Conservation (phyloP, 2,329 filamentous ascomycete species). For the Fusarium goolgardi region DNA sequence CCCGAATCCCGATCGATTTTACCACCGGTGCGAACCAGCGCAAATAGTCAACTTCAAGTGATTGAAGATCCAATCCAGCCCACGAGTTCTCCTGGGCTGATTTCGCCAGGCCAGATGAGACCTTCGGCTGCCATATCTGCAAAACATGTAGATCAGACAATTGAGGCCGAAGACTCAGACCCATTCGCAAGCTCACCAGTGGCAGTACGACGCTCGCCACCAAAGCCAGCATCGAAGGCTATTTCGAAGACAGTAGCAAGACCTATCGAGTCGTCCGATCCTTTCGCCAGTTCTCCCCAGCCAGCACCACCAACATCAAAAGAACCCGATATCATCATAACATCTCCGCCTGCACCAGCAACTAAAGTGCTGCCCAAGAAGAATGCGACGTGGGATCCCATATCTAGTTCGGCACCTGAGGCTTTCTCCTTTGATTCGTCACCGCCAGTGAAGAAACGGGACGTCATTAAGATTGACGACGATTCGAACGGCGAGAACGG, state of each 20-base stretch:
- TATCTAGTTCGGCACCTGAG: slow-evolving; percentile 65
- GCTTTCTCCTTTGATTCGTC: slow-evolving; percentile 36
- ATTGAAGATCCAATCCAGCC: slow-evolving; percentile 51
- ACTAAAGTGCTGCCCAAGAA: slow-evolving; percentile 14
- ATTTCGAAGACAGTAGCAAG: not conserved
- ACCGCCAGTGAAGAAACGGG: slow-evolving; percentile 19
- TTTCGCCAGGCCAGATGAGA: slow-evolving; percentile 1
- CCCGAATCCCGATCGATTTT: slow-evolving; percentile 10
- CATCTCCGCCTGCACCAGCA: slow-evolving; percentile 8
- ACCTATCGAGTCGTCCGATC: slow-evolving; percentile 38
- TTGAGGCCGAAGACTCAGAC: slow-evolving; percentile 43
- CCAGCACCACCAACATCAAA: slow-evolving; percentile 2
- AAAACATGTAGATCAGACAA: not conserved
- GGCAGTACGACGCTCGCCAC: slow-evolving; percentile 4
- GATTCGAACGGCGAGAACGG: slow-evolving; percentile 48
- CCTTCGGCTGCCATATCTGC: not conserved
- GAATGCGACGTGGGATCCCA: slow-evolving; percentile 59
- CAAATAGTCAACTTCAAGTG: slow-evolving; percentile 6
- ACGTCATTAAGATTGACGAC: slow-evolving; percentile 54
- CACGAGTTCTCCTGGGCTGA: slow-evolving; percentile 51
- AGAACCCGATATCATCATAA: slow-evolving; percentile 12
- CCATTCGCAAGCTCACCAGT: slow-evolving; percentile 53
- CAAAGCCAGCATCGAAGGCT: slow-evolving; percentile 2
- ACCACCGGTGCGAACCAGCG: slow-evolving; percentile 15
- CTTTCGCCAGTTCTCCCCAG: slow-evolving; percentile 34